phyloP scores from a whole-genome alignment of 2,329 filamentous ascomycete genomes.

The Nigrospora sphaerica region DNA sequence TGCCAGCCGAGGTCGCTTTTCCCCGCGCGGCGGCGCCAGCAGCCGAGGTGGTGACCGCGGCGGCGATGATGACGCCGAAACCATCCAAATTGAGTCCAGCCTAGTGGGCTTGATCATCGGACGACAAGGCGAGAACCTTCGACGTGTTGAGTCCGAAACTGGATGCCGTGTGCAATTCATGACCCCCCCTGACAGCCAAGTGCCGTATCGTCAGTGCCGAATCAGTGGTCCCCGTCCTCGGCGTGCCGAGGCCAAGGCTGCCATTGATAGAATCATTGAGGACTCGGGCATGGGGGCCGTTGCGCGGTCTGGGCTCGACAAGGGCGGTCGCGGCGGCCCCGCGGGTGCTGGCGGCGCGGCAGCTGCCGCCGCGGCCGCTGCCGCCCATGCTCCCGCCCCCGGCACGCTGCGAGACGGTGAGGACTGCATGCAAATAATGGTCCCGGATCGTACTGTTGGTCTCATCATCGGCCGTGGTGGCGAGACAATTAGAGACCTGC shows the following conservation, averaged over 20 bases:
- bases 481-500: constrained; percentile 86
- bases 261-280: constrained; percentile 83
- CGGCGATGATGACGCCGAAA: constrained; percentile 66
- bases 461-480: constrained; percentile 90
- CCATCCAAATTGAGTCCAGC: constrained; percentile 78
- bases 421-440: constrained; percentile 87
- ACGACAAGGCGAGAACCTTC: constrained; percentile 80
- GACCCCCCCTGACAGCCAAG: constrained; percentile 63
- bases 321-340: constrained; percentile 27
- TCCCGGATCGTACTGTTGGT: constrained; percentile 86
- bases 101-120: constrained; percentile 88
- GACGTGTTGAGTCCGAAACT: constrained; percentile 76
- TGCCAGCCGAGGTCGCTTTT: constrained; percentile 48
- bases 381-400: constrained; percentile 10
- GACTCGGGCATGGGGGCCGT: constrained; percentile 61
- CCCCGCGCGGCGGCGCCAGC: constrained; percentile 47
- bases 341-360: constrained; percentile 7
- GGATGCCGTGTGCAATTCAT: constrained; percentile 84
- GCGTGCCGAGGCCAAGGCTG: constrained; percentile 70
- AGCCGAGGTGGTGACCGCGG: constrained; percentile 29
- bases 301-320: constrained; percentile 39
- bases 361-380: constrained; percentile 15
- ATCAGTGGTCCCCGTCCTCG: constrained; percentile 69
- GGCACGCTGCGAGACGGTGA: constrained; percentile 67
- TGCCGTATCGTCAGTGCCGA: constrained; percentile 74